Evolutionary conservation across 495 filamentous ascomycete species (phyloP).

Genomic region (Alectoria sarmentosa): DNA sequence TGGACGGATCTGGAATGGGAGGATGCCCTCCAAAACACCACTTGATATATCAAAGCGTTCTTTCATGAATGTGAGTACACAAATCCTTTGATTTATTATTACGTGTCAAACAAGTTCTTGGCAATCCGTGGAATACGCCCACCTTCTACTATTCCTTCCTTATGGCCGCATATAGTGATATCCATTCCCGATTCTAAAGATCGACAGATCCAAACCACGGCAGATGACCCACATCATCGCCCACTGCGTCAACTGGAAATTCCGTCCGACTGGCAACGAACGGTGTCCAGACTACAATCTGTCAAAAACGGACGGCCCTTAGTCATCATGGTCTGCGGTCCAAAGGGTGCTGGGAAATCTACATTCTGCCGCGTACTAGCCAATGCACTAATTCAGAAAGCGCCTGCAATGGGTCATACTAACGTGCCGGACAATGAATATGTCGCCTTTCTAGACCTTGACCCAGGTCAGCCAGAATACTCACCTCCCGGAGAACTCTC

Average conservation of each 20-base stretch:
- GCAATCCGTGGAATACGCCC: too few species aligned
- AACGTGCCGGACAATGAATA: slow-evolving; percentile 30
- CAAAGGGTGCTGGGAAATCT: slow-evolving; percentile 81
- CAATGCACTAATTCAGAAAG: slow-evolving; percentile 62
- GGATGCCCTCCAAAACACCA: slow-evolving; percentile 1
- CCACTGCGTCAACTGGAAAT: slow-evolving; percentile 55
- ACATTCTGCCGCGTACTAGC: slow-evolving; percentile 70
- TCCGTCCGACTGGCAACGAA: slow-evolving; percentile 58
- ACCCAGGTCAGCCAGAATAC: slow-evolving; percentile 80
- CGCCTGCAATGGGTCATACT: slow-evolving; percentile 21
- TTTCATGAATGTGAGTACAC: neutral
- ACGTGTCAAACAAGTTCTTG: neutral
- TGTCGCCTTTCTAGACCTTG: slow-evolving; percentile 69
- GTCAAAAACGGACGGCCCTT: slow-evolving; percentile 36
- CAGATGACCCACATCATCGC: slow-evolving; percentile 42
- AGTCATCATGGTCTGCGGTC: slow-evolving; percentile 61
- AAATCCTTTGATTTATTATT: too few species aligned
- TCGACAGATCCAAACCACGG: slow-evolving; percentile 39
- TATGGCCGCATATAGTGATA: neutral
- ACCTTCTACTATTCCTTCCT: too few species aligned
- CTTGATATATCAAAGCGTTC: slow-evolving; percentile 5
- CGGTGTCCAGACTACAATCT: slow-evolving; percentile 34
- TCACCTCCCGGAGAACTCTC: slow-evolving; percentile 70
- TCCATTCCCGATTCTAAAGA: slow-evolving; percentile 15
- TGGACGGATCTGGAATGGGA: slow-evolving; percentile 65